Base-by-base conservation (phyloP, 371 early-diverging fungal species). In the Mortierella sp. region DNA sequence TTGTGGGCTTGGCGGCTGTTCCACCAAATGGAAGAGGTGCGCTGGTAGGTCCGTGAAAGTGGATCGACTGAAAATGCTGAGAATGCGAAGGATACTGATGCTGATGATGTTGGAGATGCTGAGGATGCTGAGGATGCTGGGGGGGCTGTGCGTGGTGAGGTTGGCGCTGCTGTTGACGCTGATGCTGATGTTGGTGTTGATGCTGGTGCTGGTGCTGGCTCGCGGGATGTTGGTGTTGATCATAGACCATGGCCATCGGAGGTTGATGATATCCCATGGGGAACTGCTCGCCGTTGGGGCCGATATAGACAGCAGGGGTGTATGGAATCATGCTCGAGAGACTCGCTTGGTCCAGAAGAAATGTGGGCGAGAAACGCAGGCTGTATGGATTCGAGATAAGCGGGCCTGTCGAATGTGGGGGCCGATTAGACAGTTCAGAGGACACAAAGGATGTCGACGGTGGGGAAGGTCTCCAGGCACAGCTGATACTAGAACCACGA, bases 281-380 rank as follows among this genome's bases (percentile, higher is more conserved):
- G 30, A 71, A 55, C 52, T 71, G 71, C 24, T 71, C 71, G 19
- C 71, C 71, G 56, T 71, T 71, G 21, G 71, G 71, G n/a, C 71
- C 71, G 41, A 71, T 60, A 43, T 61, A 71, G 51, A 71, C 64
- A 10, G 71, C 65, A 43, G 64, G 65, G 23, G 60, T 64, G 54
- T 65, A 71, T 19, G 71, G 71, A 46, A 64, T 71, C 71, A 71
- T 71, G 19, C 54, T 51, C 19, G 31, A 12, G 34, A 19, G 61
- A 51, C 16, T 31, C 13, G 5, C 4, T 18, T 10, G 50, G 8
- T 6, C 43, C 5, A 23, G 42, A n/a, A n/a, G n/a, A n/a, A n/a
- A n/a, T n/a, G n/a, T n/a, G n/a, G n/a, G n/a, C n/a, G n/a, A n/a
- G n/a, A n/a, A n/a, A n/a, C n/a, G n/a, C n/a, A n/a, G n/a, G n/a